Base-by-base conservation (phyloP, 2,329 filamentous ascomycete species). In the Fusarium devonianum region DNA sequence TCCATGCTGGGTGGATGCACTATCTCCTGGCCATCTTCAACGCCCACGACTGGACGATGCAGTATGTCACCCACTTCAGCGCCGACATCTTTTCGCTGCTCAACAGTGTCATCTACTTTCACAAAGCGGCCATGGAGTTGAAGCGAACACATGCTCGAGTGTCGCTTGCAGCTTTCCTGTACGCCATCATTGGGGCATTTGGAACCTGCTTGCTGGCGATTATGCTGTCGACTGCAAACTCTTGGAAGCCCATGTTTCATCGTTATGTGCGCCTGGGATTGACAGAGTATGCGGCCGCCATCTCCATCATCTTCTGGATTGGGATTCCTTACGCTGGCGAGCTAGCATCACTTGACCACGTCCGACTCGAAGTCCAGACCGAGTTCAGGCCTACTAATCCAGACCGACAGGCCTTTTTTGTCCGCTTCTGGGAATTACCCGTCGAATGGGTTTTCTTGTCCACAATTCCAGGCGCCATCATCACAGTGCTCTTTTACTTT, bases 21-120 rank as follows among this genome's bases (percentile, higher is more conserved):
- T 81, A 80, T 58, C 68, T 87, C 3, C 74, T 88, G 10, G 84
- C 84, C 44, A 79, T 86, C 39, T 80, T 87, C 69, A 87, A 87
- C 67, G 84, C 84, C 4, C 84, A 87, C 63, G 84, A 87, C 67
- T 87, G 83, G 81, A 87, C 84, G 0, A 88, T 87, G 85, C 77
- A 81, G 60, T 87, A 87, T 67, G 85, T 88, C 37, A 88, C 85
- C 2, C 83, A 79, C 14, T 87, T 87, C 67, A 84, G 78, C 51
- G 84, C 81, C 32, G 85, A 87, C 65, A 85, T 87, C 44, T 87
- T 87, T 65, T 84, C 83, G 3, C 74, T 88, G 7, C 71, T 87
- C 19, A 87, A 87, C 68, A 85, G 82, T 58, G 79, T 87, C 49
- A 87, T 87, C 58, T 88, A 87, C 69, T 85, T 88, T 62, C 80